These are phyloP conservation scores for Phascolomyces articulosus DNA, from an alignment of 371 early-diverging fungal genomes.

Conservation along the genomic window DNA sequence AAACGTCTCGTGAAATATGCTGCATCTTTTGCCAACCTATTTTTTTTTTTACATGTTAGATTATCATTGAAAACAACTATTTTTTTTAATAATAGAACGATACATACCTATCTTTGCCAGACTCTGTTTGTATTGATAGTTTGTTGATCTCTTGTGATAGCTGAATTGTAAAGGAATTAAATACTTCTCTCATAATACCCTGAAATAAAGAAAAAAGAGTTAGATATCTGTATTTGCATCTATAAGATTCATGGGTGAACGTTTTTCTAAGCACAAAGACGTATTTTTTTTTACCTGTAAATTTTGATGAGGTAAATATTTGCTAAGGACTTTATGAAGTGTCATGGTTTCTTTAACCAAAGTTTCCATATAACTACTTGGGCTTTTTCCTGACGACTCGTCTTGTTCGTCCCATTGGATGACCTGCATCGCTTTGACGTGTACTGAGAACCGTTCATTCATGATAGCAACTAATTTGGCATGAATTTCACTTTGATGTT, in stretches of 20 bases:
- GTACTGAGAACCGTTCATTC: slow-evolving; percentile 85
- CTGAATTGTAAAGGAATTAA: slow-evolving; percentile 71
- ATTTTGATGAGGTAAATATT: slow-evolving; percentile 73
- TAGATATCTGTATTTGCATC: not conserved
- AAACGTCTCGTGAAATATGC: slow-evolving; percentile 69
- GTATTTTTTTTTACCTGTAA: slow-evolving; percentile 57
- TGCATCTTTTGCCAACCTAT: slow-evolving; percentile 74
- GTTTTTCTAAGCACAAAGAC: not conserved
- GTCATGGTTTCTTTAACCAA: slow-evolving; percentile 91
- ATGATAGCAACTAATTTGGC: slow-evolving; percentile 89
- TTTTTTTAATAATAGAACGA: not conserved
- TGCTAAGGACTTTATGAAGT: slow-evolving; percentile 86
- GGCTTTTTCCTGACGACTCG: slow-evolving; percentile 45
- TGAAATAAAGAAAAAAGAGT: slow-evolving; percentile 16
- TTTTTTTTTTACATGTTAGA: slow-evolving; percentile 2
- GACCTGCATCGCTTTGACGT: slow-evolving; percentile 65
- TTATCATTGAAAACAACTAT: not conserved
- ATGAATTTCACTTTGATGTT: slow-evolving; percentile 90
- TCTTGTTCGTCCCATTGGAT: slow-evolving; percentile 75
- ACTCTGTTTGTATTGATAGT: slow-evolving; percentile 67
- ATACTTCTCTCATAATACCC: slow-evolving; percentile 74
- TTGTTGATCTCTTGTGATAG: slow-evolving; percentile 73
- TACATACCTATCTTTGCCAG: slow-evolving; percentile 73
- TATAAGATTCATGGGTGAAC: too few species aligned
- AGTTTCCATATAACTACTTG: slow-evolving; percentile 73